Percentiles rank a stretch among this genome's conserved stretches.
phyloP scores from a whole-genome alignment of 2,329 filamentous ascomycete genomes.

The Penicillium hordei region DNA sequence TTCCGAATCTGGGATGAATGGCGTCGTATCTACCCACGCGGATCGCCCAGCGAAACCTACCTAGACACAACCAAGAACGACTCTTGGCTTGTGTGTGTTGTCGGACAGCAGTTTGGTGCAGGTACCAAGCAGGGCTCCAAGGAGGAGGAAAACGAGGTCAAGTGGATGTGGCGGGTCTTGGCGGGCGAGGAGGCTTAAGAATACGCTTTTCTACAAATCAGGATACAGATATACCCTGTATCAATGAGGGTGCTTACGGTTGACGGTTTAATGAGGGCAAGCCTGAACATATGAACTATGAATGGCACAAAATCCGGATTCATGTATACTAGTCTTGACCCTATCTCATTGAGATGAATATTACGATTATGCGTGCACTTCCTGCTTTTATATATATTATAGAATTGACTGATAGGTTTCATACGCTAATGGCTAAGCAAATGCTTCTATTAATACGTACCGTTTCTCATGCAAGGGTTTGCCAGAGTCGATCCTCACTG shows the following conservation, averaged over 20 bases:
- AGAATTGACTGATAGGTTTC: background rate
- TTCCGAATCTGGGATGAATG: conserved; percentile 96
- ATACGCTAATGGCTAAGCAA: conserved; percentile 3
- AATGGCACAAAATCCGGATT: conserved; percentile 20
- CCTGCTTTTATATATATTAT: background rate
- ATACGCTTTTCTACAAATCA: background rate
- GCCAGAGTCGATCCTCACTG: background rate
- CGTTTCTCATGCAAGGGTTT: conserved; percentile 6
- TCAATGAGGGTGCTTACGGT: background rate
- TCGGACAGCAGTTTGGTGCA: conserved; percentile 48
- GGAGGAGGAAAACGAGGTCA: conserved; percentile 41
- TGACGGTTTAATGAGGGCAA: conserved; percentile 5
- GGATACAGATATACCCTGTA: conserved; percentile 15
- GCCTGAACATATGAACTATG: conserved; percentile 13
- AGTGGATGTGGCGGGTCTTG: conserved; percentile 43
- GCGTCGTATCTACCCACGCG: conserved; percentile 80
- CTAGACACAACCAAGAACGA: conserved; percentile 67
- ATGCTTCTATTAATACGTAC: background rate
- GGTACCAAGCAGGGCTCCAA: conserved; percentile 40
- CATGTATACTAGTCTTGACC: conserved; percentile 25
- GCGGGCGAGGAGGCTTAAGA: conserved; percentile 26
- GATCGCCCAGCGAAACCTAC: conserved; percentile 68
- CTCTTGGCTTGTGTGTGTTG: conserved; percentile 79
- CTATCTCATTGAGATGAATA: conserved; percentile 18
- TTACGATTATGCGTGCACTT: conserved; percentile 10